Evolutionary conservation across 495 filamentous ascomycete species (phyloP), one percentile per base, ranked within the genome.

Genomic region (Penicillium canariense): DNA sequence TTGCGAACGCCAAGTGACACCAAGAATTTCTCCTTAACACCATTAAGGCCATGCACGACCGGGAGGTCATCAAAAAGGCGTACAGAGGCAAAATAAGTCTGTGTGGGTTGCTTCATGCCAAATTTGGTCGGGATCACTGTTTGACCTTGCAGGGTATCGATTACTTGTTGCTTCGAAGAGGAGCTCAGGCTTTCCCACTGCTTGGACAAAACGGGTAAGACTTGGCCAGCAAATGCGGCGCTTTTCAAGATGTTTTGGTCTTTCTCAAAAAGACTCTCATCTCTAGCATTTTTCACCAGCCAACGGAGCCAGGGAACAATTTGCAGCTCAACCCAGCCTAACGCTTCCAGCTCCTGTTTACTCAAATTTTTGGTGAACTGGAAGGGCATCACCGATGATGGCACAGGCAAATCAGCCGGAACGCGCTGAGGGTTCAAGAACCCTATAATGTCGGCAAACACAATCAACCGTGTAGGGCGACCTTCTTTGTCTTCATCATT

Each of bases 1-100:
- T 86, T 87, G 20, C 84, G 78, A 17, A 82, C 93, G 0, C 93
- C 92, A 25, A 97, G 75, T 9, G 89, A 83, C 3, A 76, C 71
- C 40, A 99, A 70, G 52, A 97, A 86, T 64, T 94, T 96, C 27
- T 97, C 94, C 63, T 96, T 97, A 2, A 96, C 80, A 12, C 84
- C 79, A 25, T 84, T 79, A 31, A 91, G 81, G n/a, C 79, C 82
- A 52, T 81, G 79, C 9, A 96, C 81, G 11, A 85, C 84, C 3
- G 95, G 92, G 9, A 99, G 77, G 62, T 99, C 95, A 52, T 95
- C 87, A 64, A 99, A 99, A 7, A 97, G 75, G 60, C 89, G 93
- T 18, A 97, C 95, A 12, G 82, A 86, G n/a, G 85, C 81, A 65
- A 99, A 96, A 68, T 96, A 99, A 0, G 95, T 84, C 58, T 97